Base-by-base conservation (phyloP, 257 asterid genomes). In the Cordia subcordata region DNA sequence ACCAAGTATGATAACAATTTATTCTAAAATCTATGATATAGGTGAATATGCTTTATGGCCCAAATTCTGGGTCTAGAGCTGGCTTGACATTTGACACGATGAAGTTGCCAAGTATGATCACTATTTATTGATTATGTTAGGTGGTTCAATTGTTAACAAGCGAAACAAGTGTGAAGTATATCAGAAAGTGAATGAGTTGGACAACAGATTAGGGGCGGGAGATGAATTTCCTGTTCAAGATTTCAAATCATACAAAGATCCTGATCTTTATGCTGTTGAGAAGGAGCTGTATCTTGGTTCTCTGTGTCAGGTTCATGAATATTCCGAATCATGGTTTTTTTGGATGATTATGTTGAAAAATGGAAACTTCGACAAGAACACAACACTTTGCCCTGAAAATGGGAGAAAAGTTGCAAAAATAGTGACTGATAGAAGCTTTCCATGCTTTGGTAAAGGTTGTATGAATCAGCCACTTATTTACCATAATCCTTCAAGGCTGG, bases 281-380 rank as follows among this genome's bases (percentile, higher is more conserved):
- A 88, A 88, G 77, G 96, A 88, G 66, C 61, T 61, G 49, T 88
- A 70, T 64, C 90, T 88, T 21, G 94, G 95, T 52, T 80, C 87
- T 4, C 88, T 83, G 9, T 88, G 96, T 54, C 77, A 80, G 73
- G 81, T 60, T 42, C 66, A 67, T n/a, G 82, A 73, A 62, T 69
- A 76, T 39, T 49, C 59, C 8, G 60, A 72, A 17, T 73, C 89
- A 8, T 88, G 94, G 92, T 73, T 78, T 47, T 83, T 85, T 55
- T 87, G 96, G 96, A 82, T 85, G 94, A 77, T 87, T 53, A 87
- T 87, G 96, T 80, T 87, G 23, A 87, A 85, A 66, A 88, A 88
- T 8, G 96, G 96, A 49, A 88, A 88, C 66, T 85, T 88, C 20
- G 95, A 88, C 80, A 82, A 78, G 69, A 88, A 77, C 42, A 83